Evolutionary conservation across 192 early-diverging fungal genomes (phyloP), one percentile per base, ranked within the genome.

Genomic region (Coemansia sp.): DNA sequence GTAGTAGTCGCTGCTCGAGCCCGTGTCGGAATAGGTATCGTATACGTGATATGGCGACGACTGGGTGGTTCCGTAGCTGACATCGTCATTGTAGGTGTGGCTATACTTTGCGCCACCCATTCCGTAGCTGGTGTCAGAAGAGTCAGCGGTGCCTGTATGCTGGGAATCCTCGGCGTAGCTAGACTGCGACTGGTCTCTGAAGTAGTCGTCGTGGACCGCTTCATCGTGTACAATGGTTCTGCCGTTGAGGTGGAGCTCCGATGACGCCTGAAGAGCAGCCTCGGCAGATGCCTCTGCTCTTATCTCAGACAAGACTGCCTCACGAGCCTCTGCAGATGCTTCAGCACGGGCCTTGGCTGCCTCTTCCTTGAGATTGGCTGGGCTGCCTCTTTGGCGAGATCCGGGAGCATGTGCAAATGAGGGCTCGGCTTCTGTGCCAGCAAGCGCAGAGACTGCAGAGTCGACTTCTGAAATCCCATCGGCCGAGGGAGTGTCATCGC

Each of bases 201-300:
- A 22, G 18, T 68, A 72, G 16, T 63, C 63, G 11, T 63, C 36
- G 10, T 29, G 48, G 0, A 64, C 76, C 29, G 61, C 76, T 42
- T 73, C 76, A 50, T 79, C 76, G 30, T 60, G 76, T 4, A 73
- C 65, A 60, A 69, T 34, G 2, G 76, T 64, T 31, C 40, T 56
- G 6, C 20, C 57, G n/a, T 40, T 63, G 2, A 79, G 60, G 30
- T 72, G 71, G 7, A 80, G 72, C 64, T 73, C 77, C 0, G 77
- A 62, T 5, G 77, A 80, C 7, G 71, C 77, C 18, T 74, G 65
- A 7, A 68, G 38, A 2, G 77, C 77, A 0, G 77, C 77, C 38
- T 80, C 68, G 0, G 72, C 77, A 4, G 77, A 80, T 16, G 77
- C 77, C 18, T 80, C 68, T 10, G 77, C 77, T 5, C 72, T 57